phyloP scores from a whole-genome alignment of 148 eudicot species.

The Pouteria glomerata region DNA sequence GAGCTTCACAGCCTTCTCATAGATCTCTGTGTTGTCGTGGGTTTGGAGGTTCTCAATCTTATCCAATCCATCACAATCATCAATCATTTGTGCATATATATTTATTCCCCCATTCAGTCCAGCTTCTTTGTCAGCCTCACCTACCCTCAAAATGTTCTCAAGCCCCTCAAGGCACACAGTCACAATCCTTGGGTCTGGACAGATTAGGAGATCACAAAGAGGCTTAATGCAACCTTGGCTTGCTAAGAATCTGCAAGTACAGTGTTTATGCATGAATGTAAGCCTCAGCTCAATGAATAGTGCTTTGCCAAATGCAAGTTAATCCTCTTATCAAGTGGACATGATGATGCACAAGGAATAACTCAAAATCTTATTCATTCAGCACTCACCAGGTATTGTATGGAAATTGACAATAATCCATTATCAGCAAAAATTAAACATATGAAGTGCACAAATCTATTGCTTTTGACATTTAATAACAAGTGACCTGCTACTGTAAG shows the following conservation, averaged over 20 bases:
- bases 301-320: background rate
- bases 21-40: constrained; percentile 73
- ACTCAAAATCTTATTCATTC: background rate
- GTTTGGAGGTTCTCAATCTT: constrained; percentile 72
- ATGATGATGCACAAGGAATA: background rate
- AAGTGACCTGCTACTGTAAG: background rate
- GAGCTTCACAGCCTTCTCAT: constrained; percentile 75
- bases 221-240: constrained; percentile 77
- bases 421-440: background rate
- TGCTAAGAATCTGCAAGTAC: constrained; percentile 52
- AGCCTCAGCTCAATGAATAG: background rate
- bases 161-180: constrained; percentile 87
- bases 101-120: constrained; percentile 59
- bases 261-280: background rate
- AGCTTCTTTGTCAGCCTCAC: constrained; percentile 66
- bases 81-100: constrained; percentile 61
- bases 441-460: background rate
- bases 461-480: background rate
- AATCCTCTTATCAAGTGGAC: background rate
- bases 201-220: constrained; percentile 69
- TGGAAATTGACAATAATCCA: background rate
- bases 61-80: constrained; percentile 74
- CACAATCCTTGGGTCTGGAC: constrained; percentile 78
- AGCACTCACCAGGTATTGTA: background rate
- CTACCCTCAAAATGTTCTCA: constrained; percentile 77